A percentile compares a stretch with the other conserved stretches of the same genome.
Conservation (phyloP, 805 yeast species). For the Ogataea sp. region DNA sequence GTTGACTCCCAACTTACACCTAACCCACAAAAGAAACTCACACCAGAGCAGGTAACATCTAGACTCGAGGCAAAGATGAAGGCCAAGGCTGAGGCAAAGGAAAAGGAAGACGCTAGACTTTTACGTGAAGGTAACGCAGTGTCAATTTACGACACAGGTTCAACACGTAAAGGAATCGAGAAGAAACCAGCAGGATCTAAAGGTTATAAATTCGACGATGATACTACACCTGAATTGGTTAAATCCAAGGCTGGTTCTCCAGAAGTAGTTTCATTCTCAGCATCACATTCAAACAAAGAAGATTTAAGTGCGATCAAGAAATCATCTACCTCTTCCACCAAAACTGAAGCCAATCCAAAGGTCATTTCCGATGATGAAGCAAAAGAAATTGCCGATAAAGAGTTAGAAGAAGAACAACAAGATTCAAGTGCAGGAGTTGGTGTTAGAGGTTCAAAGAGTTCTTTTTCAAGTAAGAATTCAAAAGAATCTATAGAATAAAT, state of each 20-base stretch:
- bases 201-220: background rate
- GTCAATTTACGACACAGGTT: background rate
- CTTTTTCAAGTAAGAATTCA: too few species aligned
- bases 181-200: background rate
- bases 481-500: too few species aligned
- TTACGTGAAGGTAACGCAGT: too few species aligned
- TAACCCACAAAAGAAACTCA: too few species aligned
- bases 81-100: background rate
- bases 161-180: background rate
- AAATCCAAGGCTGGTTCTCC: background rate
- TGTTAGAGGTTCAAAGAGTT: too few species aligned
- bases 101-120: background rate
- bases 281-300: too few species aligned
- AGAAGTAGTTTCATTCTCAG: background rate
- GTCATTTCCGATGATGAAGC: background rate
- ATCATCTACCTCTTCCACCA: too few species aligned
- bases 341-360: background rate
- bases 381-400: background rate
- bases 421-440: conserved; percentile 31
- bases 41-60: background rate
- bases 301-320: too few species aligned
- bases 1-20: background rate
- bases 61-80: too few species aligned
- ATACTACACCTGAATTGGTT: background rate
- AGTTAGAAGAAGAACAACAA: conserved; percentile 49